Base-by-base conservation (phyloP, 495 filamentous ascomycete genomes). In the Neurospora sp. region DNA sequence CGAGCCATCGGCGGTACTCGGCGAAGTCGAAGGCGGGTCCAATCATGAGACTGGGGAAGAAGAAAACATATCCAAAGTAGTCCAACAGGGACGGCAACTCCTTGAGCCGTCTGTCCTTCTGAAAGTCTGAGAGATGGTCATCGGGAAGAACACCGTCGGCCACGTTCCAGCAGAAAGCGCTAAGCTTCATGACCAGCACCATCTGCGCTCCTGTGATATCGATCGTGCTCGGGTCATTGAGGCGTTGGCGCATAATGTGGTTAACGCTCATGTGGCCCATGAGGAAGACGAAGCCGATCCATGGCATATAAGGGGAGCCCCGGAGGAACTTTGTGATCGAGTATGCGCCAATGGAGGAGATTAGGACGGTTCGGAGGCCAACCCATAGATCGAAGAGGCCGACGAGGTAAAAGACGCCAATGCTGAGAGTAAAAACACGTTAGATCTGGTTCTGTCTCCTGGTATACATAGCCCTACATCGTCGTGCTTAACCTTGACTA, bases 131-230 rank as follows among this genome's bases (percentile, higher is more conserved):
- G 35, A 99, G 88, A 72, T 93, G 90, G 39, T 90, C 86, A 38
- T 92, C 88, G 12, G 93, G 90, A 40, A 95, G 83, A 71, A 89
- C 88, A 38, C 96, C 96, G 82, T 99, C 96, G 76, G 94, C 92
- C 27, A 98, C 90, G 79, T 97, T 97, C 96, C 96, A 99, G 84
- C 94, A 97, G 80, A 98, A 99, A 35, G 94, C 90, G 11, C 89
- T 91, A n/a, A 98, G 91, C 84, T 98, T 99, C 94, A 99, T 99
- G 71, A 97, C 90, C 75, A 98, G 81, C 14, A 99, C 96, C 96
- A 99, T 99, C 82, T 99, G 96, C 0, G 96, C 94, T 70, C 94
- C 94, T 18, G 95, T 97, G 76, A 99, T 94, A 81, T 99, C 96
- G 48, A 97, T 85, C 9, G 84, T 81, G 71, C 86, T 82, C 1